Conservation (phyloP, 2,329 filamentous ascomycete genomes). For the Madurella fahalii region DNA sequence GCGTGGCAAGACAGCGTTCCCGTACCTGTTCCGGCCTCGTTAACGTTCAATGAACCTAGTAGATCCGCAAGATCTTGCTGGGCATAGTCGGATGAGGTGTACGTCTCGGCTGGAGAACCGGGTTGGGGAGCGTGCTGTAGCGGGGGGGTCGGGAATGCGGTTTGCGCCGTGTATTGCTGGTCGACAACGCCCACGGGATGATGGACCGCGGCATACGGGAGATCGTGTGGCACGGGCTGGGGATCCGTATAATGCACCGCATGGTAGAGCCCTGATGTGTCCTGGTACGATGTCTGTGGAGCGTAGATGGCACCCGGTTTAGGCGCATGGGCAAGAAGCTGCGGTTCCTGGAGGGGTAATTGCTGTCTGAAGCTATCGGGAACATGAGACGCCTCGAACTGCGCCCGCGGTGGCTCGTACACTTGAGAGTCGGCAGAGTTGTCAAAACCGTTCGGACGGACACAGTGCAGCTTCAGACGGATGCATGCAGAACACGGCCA, state of each 20-base stretch:
- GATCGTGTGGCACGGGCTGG: slow-evolving; percentile 41
- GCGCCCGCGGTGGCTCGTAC: slow-evolving; percentile 48
- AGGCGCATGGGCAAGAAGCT: slow-evolving; percentile 39
- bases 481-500: slow-evolving; percentile 97
- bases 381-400: slow-evolving; percentile 40
- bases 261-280: slow-evolving; percentile 43
- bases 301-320: slow-evolving; percentile 47
- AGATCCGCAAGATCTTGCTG: slow-evolving; percentile 73
- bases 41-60: slow-evolving; percentile 80
- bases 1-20: background rate
- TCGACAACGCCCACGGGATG: slow-evolving; percentile 49
- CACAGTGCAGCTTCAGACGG: slow-evolving; percentile 85
- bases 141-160: slow-evolving; percentile 53
- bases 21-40: slow-evolving; percentile 80
- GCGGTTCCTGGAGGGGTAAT: slow-evolving; percentile 36
- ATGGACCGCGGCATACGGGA: slow-evolving; percentile 53
- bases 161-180: slow-evolving; percentile 45
- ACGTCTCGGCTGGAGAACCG: slow-evolving; percentile 46
- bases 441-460: slow-evolving; percentile 81
- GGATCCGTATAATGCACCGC: slow-evolving; percentile 45
- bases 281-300: slow-evolving; percentile 46
- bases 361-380: slow-evolving; percentile 46
- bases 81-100: slow-evolving; percentile 58
- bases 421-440: slow-evolving; percentile 44
- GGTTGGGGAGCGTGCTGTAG: slow-evolving; percentile 41